Conservation (phyloP, 2,329 filamentous ascomycete genomes). For the Paraconiothyrium brasiliense region DNA sequence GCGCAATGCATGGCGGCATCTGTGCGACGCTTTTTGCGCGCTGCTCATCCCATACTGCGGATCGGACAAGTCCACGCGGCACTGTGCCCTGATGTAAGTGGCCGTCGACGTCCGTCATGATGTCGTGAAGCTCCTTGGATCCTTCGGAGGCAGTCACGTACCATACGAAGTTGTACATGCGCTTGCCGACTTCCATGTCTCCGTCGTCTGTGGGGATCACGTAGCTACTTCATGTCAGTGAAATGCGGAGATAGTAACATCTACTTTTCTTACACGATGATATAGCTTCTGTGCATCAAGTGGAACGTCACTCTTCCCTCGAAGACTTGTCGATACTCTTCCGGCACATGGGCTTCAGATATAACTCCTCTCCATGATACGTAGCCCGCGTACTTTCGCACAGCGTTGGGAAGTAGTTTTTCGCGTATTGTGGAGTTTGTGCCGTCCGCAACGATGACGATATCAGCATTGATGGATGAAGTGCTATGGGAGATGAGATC, state of each 20-base stretch:
- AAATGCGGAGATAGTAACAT: slow-evolving; percentile 36
- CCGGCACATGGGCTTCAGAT: slow-evolving; percentile 2
- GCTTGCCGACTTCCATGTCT: slow-evolving; percentile 41
- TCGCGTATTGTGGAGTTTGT: slow-evolving; percentile 15
- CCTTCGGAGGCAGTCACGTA: slow-evolving; percentile 51
- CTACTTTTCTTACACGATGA: slow-evolving; percentile 10
- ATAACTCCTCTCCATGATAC: slow-evolving; percentile 19
- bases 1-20: slow-evolving; percentile 48
- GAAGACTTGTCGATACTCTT: slow-evolving; percentile 4
- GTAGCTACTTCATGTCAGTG: background rate
- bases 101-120: slow-evolving; percentile 51
- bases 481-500: background rate
- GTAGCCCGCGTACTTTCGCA: slow-evolving; percentile 18
- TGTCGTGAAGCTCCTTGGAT: slow-evolving; percentile 45
- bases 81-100: slow-evolving; percentile 15
- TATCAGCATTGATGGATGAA: slow-evolving; percentile 6
- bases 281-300: slow-evolving; percentile 12
- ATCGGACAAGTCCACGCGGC: slow-evolving; percentile 11
- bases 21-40: slow-evolving; percentile 36
- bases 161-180: slow-evolving; percentile 56
- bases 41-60: slow-evolving; percentile 14
- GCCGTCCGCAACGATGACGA: slow-evolving; percentile 20
- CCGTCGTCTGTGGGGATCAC: slow-evolving; percentile 30
- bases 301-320: slow-evolving; percentile 4
- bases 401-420: slow-evolving; percentile 1